Conservation (phyloP, 2,329 filamentous ascomycete genomes). For the Scedosporium apiospermum region DNA sequence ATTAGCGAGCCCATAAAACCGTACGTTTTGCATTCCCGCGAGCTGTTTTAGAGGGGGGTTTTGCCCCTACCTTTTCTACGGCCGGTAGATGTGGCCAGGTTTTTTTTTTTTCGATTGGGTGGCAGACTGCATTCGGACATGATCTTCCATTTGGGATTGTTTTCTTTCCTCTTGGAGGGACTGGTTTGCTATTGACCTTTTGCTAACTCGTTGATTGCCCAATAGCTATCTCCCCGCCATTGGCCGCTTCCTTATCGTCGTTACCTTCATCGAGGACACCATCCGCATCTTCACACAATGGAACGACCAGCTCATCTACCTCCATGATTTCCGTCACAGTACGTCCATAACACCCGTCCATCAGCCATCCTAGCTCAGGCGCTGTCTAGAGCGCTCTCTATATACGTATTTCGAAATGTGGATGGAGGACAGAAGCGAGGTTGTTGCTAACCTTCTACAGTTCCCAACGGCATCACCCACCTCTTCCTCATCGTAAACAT, state of each 20-base stretch:
- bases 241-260: constrained; percentile 94
- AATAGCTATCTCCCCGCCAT: constrained; percentile 84
- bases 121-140: too few species aligned
- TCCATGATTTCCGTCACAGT: constrained; percentile 90
- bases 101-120: too few species aligned
- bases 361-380: background rate
- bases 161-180: background rate
- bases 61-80: background rate
- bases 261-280: constrained; percentile 96
- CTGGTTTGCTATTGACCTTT: background rate
- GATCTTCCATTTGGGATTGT: too few species aligned
- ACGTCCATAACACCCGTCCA: constrained; percentile 29
- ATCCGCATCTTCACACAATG: constrained; percentile 96
- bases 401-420: background rate
- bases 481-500: constrained; percentile 88
- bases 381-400: background rate
- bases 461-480: constrained; percentile 81
- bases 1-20: constrained; percentile 88
- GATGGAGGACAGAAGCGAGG: background rate
- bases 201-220: constrained; percentile 5
- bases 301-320: constrained; percentile 86
- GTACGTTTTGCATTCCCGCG: constrained; percentile 44
- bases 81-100: too few species aligned
- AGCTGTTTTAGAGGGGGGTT: background rate
- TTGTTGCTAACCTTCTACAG: constrained; percentile 33